phyloP scores from a whole-genome alignment of 1,139 yeast species.

The Nakaseomyces delphensis region DNA sequence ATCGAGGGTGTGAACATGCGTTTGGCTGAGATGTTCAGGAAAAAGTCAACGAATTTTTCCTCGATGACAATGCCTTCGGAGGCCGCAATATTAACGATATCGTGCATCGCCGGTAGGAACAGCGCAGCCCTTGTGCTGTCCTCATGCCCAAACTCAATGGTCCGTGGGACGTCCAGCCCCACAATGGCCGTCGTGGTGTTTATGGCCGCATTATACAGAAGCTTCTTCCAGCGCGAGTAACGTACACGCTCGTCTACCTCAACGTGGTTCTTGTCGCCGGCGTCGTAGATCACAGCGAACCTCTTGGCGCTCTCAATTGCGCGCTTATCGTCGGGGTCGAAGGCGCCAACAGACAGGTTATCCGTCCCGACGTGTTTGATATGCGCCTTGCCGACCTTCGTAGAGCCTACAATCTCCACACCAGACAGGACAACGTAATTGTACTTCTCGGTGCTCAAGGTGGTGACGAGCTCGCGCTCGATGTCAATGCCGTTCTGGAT shows the following conservation, averaged over 20 bases:
- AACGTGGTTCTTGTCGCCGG: constrained; percentile 31
- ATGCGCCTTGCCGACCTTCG: constrained; percentile 28
- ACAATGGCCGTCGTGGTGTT: constrained; percentile 46
- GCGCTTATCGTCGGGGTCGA: constrained; percentile 27
- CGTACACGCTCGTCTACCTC: constrained; percentile 39
- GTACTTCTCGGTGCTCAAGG: constrained; percentile 26
- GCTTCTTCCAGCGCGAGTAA: constrained; percentile 49
- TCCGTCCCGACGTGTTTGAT: constrained; percentile 31
- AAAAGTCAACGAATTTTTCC: constrained; percentile 36
- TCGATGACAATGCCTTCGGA: constrained; percentile 39
- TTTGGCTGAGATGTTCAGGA: constrained; percentile 35
- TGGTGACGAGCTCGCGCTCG: constrained; percentile 39
- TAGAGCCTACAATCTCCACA: constrained; percentile 41
- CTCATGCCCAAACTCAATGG: constrained; percentile 36
- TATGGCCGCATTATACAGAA: constrained; percentile 47
- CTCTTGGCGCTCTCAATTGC: constrained; percentile 27
- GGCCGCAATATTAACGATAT: constrained; percentile 43
- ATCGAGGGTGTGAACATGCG: constrained; percentile 50
- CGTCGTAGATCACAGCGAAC: constrained; percentile 38
- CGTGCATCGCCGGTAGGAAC: constrained; percentile 44
- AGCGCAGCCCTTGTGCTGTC: constrained; percentile 37
- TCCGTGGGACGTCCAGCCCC: constrained; percentile 40
- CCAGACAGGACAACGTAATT: constrained; percentile 41
- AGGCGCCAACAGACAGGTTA: constrained; percentile 39
- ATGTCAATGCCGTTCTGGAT: constrained; percentile 55